A percentile compares a stretch with the other conserved stretches of the same genome.
phyloP scores from a whole-genome alignment of 1,284 basidiomycete genomes.

The Malassezia vespertilionis region DNA sequence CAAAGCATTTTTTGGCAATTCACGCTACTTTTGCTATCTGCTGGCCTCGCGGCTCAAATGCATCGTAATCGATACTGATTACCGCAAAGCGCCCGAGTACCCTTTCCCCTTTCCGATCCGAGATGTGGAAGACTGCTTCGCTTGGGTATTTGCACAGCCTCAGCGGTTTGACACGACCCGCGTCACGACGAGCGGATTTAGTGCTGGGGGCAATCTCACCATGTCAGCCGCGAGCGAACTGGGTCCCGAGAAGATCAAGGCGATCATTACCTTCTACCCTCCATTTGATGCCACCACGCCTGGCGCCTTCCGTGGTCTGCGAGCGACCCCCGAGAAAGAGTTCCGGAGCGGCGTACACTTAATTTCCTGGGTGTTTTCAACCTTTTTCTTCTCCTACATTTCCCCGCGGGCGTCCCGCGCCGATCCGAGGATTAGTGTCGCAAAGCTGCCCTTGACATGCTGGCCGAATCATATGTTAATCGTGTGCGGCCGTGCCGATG shows the following conservation, averaged over 20 bases:
- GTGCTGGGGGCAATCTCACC: conserved; percentile 36
- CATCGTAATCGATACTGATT: conserved; percentile 13
- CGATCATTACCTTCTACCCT: conserved; percentile 23
- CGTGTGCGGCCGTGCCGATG: conserved; percentile 27
- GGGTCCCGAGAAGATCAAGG: conserved; percentile 24
- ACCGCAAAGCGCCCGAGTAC: conserved; percentile 37
- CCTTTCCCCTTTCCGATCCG: conserved; percentile 31
- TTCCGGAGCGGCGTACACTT: conserved; percentile 24
- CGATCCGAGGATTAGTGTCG: conserved; percentile 24
- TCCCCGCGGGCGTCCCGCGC: conserved; percentile 15
- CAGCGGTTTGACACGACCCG: conserved; percentile 20
- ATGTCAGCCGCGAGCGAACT: conserved; percentile 20
- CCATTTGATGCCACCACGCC: conserved; percentile 24
- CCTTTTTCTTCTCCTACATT: conserved; percentile 30
- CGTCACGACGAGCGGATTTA: conserved; percentile 33
- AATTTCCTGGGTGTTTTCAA: conserved; percentile 19
- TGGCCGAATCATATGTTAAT: conserved; percentile 24
- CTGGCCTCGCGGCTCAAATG: conserved; percentile 10
- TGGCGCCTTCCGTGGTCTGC: conserved; percentile 11
- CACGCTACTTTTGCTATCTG: conserved; percentile 22
- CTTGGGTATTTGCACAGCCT: conserved; percentile 21
- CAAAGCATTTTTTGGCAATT: conserved; percentile 14
- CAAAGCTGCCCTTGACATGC: conserved; percentile 16
- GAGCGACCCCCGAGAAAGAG: conserved; percentile 8
- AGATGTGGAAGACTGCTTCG: conserved; percentile 23